Conservation (phyloP, 305 asterid genomes). For the Solanum aculeatissimum region DNA sequence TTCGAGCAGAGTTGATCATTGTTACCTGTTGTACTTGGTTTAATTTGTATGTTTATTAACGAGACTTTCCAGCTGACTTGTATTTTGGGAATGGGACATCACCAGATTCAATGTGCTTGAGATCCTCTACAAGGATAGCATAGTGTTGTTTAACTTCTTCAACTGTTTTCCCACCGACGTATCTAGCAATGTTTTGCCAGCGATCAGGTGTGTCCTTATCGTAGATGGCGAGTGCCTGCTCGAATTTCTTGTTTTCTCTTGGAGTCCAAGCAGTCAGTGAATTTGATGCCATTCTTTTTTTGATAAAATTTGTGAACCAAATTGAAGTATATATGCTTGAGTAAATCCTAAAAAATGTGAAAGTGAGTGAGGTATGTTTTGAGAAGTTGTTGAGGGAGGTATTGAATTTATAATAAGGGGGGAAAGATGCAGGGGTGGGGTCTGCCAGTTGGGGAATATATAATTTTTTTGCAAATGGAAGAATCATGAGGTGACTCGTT, state of each 20-base stretch:
- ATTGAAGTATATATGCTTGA: background rate
- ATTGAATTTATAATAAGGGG: background rate
- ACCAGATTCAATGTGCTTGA: slow-evolving; percentile 68
- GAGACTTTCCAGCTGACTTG: slow-evolving; percentile 12
- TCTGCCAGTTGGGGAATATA: slow-evolving; percentile 19
- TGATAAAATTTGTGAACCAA: background rate
- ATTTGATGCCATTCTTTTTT: slow-evolving; percentile 33
- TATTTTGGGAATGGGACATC: slow-evolving; percentile 50
- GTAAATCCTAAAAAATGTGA: background rate
- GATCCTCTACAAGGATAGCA: slow-evolving; percentile 52
- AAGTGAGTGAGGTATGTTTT: background rate
- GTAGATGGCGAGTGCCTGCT: slow-evolving; percentile 49
- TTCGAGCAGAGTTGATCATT: background rate
- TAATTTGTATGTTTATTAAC: background rate
- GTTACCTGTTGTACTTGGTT: background rate
- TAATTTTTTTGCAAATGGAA: slow-evolving; percentile 17
- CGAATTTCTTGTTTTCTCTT: slow-evolving; percentile 56
- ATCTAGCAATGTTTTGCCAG: slow-evolving; percentile 58
- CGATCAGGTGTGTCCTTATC: slow-evolving; percentile 73
- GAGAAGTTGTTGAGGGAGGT: background rate
- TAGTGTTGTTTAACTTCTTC: slow-evolving; percentile 63
- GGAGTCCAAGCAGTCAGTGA: slow-evolving; percentile 45
- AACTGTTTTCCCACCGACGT: slow-evolving; percentile 51
- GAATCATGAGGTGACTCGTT: slow-evolving; percentile 42
- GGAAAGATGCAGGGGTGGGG: background rate